Conservation (phyloP, 805 yeast species). For the Nakazawaea siamensis region DNA sequence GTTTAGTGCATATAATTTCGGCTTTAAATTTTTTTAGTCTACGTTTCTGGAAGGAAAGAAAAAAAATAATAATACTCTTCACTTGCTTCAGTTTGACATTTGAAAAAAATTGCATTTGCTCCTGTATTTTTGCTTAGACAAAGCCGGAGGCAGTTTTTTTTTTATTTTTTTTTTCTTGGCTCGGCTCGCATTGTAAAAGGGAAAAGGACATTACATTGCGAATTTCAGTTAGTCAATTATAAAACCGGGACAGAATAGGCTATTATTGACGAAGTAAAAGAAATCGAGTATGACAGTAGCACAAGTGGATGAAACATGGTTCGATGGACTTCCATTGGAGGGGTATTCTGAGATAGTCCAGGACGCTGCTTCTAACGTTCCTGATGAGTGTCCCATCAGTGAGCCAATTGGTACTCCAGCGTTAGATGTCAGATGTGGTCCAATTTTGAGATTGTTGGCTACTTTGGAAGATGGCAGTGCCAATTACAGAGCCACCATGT, state of each 20-base stretch:
- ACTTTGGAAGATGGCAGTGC: slow-evolving; percentile 39
- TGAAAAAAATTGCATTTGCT: slow-evolving; percentile 4
- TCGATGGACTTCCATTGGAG: slow-evolving; percentile 20
- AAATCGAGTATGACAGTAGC: background rate
- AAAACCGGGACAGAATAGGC: too few relatives aligned
- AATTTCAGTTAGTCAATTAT: too few relatives aligned
- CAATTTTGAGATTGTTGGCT: slow-evolving; percentile 61
- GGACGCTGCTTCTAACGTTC: slow-evolving; percentile 7
- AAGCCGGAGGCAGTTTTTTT: background rate
- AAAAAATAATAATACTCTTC: too few relatives aligned
- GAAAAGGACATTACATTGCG: too few relatives aligned
- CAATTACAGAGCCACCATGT: slow-evolving; percentile 59
- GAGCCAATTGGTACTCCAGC: slow-evolving; percentile 19
- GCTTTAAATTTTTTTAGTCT: too few relatives aligned
- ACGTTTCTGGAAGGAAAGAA: too few relatives aligned
- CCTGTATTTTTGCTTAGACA: background rate
- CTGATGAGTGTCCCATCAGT: slow-evolving; percentile 7
- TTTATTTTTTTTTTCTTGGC: too few relatives aligned
- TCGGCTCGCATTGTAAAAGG: too few relatives aligned
- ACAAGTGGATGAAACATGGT: slow-evolving; percentile 15
- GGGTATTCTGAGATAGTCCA: slow-evolving; percentile 16
- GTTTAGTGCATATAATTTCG: too few relatives aligned
- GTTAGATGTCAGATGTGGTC: slow-evolving; percentile 63
- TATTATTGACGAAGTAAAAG: background rate
- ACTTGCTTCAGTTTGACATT: slow-evolving; percentile 2